A percentile compares a stretch with the other conserved stretches of the same genome.
Conservation (phyloP, 2,329 filamentous ascomycete species). For the Macrophomina tecta region DNA sequence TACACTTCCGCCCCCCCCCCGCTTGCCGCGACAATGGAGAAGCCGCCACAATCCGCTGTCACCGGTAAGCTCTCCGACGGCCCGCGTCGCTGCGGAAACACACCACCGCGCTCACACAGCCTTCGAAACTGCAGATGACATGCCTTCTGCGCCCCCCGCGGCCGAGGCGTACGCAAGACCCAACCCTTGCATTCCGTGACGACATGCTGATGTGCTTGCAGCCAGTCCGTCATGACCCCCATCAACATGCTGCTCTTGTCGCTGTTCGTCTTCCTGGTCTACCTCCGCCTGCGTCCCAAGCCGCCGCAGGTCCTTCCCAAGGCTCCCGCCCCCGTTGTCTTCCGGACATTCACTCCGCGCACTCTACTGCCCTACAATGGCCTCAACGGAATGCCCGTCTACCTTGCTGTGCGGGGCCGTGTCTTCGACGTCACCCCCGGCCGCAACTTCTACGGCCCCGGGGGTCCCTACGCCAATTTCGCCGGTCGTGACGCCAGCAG, state of each 20-base stretch:
- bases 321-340: slow-evolving; percentile 75
- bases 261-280: slow-evolving; percentile 62
- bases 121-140: slow-evolving; percentile 28
- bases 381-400: slow-evolving; percentile 74
- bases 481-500: slow-evolving; percentile 89
- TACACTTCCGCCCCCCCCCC: not conserved
- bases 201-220: slow-evolving; percentile 35
- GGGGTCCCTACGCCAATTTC: slow-evolving; percentile 94
- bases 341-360: slow-evolving; percentile 81
- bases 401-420: slow-evolving; percentile 86
- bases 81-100: not conserved
- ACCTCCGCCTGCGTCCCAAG: slow-evolving; percentile 64
- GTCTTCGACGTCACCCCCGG: slow-evolving; percentile 90
- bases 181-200: not conserved
- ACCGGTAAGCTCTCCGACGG: slow-evolving; percentile 23
- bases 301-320: slow-evolving; percentile 58
- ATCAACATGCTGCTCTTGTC: slow-evolving; percentile 67
- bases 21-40: slow-evolving; percentile 5
- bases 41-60: slow-evolving; percentile 17
- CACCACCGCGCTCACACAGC: not conserved
- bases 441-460: slow-evolving; percentile 94
- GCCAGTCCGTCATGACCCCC: slow-evolving; percentile 62
- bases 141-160: slow-evolving; percentile 61
- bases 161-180: slow-evolving; percentile 49
- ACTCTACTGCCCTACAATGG: slow-evolving; percentile 90